Percentiles rank a stretch among this genome's conserved stretches.
Evolutionary conservation across 495 filamentous ascomycete genomes (phyloP).

Genomic region (Penicillium parvum): DNA sequence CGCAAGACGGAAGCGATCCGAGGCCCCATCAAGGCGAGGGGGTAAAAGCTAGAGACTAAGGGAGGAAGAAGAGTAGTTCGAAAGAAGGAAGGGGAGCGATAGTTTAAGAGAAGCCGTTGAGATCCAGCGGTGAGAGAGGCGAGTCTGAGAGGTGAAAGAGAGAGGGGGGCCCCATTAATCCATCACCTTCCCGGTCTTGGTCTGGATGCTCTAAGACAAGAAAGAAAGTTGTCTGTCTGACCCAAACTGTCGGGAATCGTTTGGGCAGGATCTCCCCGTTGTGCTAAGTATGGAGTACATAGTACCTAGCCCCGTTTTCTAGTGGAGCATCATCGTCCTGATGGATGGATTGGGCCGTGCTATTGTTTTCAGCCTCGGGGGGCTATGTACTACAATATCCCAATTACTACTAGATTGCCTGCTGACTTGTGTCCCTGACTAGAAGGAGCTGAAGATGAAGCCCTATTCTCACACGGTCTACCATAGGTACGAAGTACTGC

Average conservation of each 20-base stretch:
- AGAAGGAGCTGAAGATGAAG: no score
- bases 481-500: no score
- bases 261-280: slow-evolving; percentile 24
- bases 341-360: no score
- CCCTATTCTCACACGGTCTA: no score
- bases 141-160: neutral
- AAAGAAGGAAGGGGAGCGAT: neutral
- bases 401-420: no score
- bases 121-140: slow-evolving; percentile 24
- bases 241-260: slow-evolving; percentile 19
- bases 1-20: slow-evolving; percentile 15
- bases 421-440: no score
- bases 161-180: slow-evolving; percentile 14
- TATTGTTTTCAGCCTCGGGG: no score
- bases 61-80: neutral
- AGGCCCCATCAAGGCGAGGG: slow-evolving; percentile 11
- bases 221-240: slow-evolving; percentile 21
- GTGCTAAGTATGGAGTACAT: neutral
- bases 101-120: slow-evolving; percentile 13
- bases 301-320: neutral
- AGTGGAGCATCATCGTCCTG: no score
- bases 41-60: slow-evolving; percentile 2
- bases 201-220: slow-evolving; percentile 9
- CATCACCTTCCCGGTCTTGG: no score
- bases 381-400: no score